Evolutionary conservation across 2,329 filamentous ascomycete genomes (phyloP).

Genomic region (Zarea fungicola): DNA sequence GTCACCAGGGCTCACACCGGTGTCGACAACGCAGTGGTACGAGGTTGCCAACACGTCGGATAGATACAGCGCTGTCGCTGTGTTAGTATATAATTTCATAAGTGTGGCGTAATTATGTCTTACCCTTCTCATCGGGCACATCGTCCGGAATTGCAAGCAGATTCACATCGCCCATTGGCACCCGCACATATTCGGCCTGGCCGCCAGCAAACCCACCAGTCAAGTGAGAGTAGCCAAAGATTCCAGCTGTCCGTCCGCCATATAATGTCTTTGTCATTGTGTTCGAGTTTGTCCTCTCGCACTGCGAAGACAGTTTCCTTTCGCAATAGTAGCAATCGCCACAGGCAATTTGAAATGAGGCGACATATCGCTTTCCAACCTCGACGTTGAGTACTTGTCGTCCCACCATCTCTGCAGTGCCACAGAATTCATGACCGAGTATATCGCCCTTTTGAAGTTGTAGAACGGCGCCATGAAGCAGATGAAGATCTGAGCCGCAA

Average conservation of each 20-base stretch:
- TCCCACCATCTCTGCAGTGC: conserved; percentile 52
- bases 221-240: conserved; percentile 72
- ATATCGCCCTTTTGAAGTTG: conserved; percentile 62
- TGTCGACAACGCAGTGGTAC: conserved; percentile 80
- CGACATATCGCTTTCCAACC: conserved; percentile 67
- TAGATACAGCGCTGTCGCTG: conserved; percentile 54
- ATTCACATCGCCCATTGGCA: conserved; percentile 76
- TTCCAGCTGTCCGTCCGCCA: conserved; percentile 67
- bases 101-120: conserved; percentile 1
- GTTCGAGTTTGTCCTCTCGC: conserved; percentile 74
- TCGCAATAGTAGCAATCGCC: conserved; percentile 71
- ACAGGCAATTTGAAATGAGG: conserved; percentile 79
- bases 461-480: conserved; percentile 51
- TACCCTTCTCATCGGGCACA: conserved; percentile 76
- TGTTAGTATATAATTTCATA: conserved; percentile 17
- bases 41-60: conserved; percentile 76
- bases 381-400: conserved; percentile 47
- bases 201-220: conserved; percentile 84
- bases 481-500: conserved; percentile 54
- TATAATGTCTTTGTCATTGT: conserved; percentile 69
- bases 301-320: conserved; percentile 72
- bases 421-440: conserved; percentile 59
- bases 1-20: conserved; percentile 70
- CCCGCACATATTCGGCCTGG: conserved; percentile 80
- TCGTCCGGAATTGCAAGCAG: conserved; percentile 71